These are phyloP conservation scores for Coemansia sp. DNA, from an alignment of 192 early-diverging fungal genomes.

Conservation along the genomic window DNA sequence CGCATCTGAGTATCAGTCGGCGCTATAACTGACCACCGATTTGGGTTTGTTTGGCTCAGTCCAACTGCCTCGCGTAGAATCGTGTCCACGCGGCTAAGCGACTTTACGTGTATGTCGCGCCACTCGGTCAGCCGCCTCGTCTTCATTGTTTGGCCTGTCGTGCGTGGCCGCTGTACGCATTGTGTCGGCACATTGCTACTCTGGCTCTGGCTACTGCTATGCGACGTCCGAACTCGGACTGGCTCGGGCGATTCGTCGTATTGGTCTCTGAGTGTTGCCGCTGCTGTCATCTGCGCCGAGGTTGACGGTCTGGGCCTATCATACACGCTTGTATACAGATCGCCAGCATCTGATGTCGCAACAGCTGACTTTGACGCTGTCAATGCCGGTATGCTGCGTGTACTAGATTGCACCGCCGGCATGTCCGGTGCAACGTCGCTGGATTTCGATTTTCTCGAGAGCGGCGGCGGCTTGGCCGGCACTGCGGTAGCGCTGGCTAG, in stretches of 20 bases:
- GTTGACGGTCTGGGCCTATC: conserved; percentile 11
- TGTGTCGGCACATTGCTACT: conserved; percentile 7
- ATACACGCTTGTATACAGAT: background rate
- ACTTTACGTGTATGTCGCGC: conserved; percentile 55
- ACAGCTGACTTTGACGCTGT: background rate
- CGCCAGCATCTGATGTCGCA: background rate
- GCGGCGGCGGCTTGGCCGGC: background rate
- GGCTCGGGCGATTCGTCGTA: background rate
- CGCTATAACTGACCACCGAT: conserved; percentile 20
- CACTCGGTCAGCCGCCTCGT: conserved; percentile 27
- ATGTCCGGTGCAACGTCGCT: background rate
- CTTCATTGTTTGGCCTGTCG: conserved; percentile 18
- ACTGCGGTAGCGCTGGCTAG: conserved; percentile 8
- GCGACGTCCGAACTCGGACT: conserved; percentile 2
- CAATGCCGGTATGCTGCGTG: background rate
- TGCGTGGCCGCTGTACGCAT: conserved; percentile 19
- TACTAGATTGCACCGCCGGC: background rate
- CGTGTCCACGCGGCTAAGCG: conserved; percentile 45
- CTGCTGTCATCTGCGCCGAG: conserved; percentile 13
- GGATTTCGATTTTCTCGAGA: background rate
- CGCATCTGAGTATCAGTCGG: background rate
- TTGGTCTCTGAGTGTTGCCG: background rate
- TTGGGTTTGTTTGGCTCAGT: conserved; percentile 11
- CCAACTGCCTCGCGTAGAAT: conserved; percentile 54
- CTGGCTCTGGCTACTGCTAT: background rate